These are phyloP conservation scores for Pinus tabuliformis DNA, from an alignment of 75 land plant genomes.

Conservation along the genomic window DNA sequence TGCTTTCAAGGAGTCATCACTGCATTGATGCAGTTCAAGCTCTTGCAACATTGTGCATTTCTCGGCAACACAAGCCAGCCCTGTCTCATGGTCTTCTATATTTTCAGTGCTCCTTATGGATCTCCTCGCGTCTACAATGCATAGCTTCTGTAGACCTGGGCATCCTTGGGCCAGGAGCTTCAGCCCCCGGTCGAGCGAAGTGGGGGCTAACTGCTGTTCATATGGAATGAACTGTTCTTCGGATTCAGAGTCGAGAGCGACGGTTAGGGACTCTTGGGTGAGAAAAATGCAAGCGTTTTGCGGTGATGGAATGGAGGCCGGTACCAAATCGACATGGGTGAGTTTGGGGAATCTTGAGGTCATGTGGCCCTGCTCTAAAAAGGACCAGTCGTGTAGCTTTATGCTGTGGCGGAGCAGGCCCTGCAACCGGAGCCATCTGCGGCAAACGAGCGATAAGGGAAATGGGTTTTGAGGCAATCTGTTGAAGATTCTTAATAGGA, in stretches of 20 bases:
- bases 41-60: constrained; percentile 68
- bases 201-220: constrained; percentile 27
- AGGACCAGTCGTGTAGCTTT: constrained; percentile 63
- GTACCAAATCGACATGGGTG: constrained; percentile 55
- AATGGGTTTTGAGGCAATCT: no score
- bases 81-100: constrained; percentile 24
- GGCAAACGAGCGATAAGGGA: no score
- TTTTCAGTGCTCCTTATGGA: not conserved
- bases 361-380: constrained; percentile 57
- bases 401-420: constrained; percentile 8
- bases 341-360: constrained; percentile 65
- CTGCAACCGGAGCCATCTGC: no score
- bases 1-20: constrained; percentile 49
- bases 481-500: no score
- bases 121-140: constrained; percentile 31
- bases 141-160: constrained; percentile 53
- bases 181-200: constrained; percentile 52
- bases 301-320: constrained; percentile 33
- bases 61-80: constrained; percentile 50
- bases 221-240: constrained; percentile 5
- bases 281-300: constrained; percentile 25
- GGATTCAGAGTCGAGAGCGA: constrained; percentile 21
- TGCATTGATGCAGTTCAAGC: constrained; percentile 72
- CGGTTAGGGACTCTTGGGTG: constrained; percentile 32
- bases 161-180: constrained; percentile 43